A percentile compares a stretch with the other conserved stretches of the same genome.
Evolutionary conservation across 2,329 filamentous ascomycete genomes (phyloP).

Genomic region (Fusarium sp.): DNA sequence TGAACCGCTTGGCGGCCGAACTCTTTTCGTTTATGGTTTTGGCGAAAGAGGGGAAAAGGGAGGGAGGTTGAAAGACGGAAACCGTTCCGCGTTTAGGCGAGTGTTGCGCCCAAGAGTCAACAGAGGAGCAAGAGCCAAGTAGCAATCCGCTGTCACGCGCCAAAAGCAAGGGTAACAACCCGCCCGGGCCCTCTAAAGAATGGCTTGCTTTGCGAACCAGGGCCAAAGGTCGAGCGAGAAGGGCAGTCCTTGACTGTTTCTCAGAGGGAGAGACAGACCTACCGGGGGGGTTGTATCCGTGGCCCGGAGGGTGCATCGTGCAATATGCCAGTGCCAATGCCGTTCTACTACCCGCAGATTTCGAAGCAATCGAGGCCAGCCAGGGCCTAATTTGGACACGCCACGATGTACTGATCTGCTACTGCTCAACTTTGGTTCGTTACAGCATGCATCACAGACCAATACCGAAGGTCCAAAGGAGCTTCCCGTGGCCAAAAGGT

Average conservation of each 20-base stretch:
- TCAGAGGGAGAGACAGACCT: conserved; percentile 9
- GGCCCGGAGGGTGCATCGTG: conserved; percentile 12
- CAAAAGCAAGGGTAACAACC: conserved; percentile 38
- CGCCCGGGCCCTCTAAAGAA: conserved; percentile 18
- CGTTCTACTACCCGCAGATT: conserved; percentile 25
- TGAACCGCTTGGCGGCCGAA: not conserved
- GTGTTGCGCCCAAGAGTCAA: conserved; percentile 24
- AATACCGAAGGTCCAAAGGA: conserved; percentile 34
- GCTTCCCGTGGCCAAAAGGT: conserved; percentile 38
- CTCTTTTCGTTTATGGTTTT: conserved; percentile 5
- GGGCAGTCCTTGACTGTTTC: too few species aligned
- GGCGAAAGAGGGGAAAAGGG: conserved; percentile 3
- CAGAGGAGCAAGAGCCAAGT: conserved; percentile 13
- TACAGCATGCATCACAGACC: conserved; percentile 23
- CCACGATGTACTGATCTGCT: conserved; percentile 35
- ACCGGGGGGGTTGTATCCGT: conserved; percentile 25
- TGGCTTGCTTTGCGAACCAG: conserved; percentile 29
- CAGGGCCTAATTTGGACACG: conserved; percentile 40
- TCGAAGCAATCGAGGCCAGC: conserved; percentile 44
- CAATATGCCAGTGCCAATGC: conserved; percentile 34
- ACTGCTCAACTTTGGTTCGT: conserved; percentile 39
- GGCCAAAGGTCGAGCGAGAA: not conserved
- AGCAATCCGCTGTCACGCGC: conserved; percentile 42
- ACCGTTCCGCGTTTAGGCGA: conserved; percentile 47
- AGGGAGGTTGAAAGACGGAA: conserved; percentile 34